phyloP scores from a whole-genome alignment of 2,329 filamentous ascomycete species.

The Fusarium irregulare region DNA sequence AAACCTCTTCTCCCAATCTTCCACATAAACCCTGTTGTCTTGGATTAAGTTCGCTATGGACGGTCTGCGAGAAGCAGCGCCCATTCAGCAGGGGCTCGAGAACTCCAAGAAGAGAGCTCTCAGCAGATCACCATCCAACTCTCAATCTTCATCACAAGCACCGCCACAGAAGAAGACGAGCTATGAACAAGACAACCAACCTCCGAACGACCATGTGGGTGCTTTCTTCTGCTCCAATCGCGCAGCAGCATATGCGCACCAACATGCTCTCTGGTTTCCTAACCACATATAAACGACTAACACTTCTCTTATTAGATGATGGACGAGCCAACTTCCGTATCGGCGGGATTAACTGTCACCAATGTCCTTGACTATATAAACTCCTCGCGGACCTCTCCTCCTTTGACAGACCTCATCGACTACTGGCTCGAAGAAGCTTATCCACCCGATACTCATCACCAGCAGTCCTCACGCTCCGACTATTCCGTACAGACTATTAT shows the following conservation, averaged over 20 bases:
- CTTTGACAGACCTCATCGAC: not conserved
- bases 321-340: not conserved
- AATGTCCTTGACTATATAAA: slow-evolving; percentile 9
- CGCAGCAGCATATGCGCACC: not conserved
- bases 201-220: not conserved
- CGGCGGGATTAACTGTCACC: not conserved
- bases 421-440: slow-evolving; percentile 22
- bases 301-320: slow-evolving; percentile 1
- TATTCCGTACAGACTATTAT: not conserved
- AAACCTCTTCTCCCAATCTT: not conserved
- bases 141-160: not conserved
- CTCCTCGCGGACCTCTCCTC: not conserved
- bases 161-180: not conserved
- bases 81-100: not conserved
- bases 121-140: not conserved
- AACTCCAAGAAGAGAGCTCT: slow-evolving; percentile 2
- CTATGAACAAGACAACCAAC: not conserved
- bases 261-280: not conserved
- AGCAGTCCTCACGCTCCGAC: not conserved
- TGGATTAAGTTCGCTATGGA: not conserved
- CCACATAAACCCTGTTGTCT: not conserved
- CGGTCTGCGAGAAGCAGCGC: not conserved
- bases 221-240: not conserved
- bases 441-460: not conserved
- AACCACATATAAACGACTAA: not conserved